These are phyloP conservation scores for Plasmopara muralis DNA, from an alignment of 352 stramenopile genomes.

Conservation along the genomic window DNA sequence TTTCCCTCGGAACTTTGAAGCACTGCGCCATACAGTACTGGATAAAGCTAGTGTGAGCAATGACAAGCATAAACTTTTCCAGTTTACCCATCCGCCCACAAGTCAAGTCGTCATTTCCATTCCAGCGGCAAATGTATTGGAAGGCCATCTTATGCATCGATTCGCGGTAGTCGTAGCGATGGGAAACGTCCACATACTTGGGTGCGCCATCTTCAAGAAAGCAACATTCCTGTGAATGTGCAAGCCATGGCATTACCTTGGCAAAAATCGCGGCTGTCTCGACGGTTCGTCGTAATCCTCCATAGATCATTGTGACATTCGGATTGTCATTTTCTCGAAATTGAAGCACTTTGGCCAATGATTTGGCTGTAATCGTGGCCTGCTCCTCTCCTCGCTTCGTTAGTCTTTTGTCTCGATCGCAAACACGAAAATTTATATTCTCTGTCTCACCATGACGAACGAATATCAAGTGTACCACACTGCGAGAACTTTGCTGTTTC, in stretches of 20 bases:
- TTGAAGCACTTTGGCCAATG: conserved; percentile 45
- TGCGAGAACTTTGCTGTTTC: conserved; percentile 10
- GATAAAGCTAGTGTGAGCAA: conserved; percentile 76
- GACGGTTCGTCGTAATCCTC: conserved; percentile 52
- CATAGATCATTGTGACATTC: conserved; percentile 56
- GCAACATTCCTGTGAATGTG: conserved; percentile 52
- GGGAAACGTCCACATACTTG: conserved; percentile 38
- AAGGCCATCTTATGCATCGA: conserved; percentile 75
- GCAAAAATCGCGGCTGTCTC: conserved; percentile 59
- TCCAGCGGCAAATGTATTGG: conserved; percentile 57
- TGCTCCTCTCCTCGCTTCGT: conserved; percentile 55
- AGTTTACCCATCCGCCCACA: conserved; percentile 17
- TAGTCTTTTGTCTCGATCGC: conserved; percentile 66
- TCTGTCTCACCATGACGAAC: conserved; percentile 71
- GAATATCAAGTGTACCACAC: conserved; percentile 60
- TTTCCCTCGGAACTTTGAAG: conserved; percentile 60
- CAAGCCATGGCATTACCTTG: conserved; percentile 60
- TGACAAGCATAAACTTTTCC: conserved; percentile 64
- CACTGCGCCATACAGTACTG: conserved; percentile 64
- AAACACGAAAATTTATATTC: conserved; percentile 80
- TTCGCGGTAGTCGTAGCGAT: conserved; percentile 65
- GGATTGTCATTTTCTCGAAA: conserved; percentile 24
- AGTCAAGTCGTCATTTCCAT: conserved; percentile 25
- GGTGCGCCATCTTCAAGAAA: conserved; percentile 72
- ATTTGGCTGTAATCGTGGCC: conserved; percentile 42